Evolutionary conservation across 2,329 filamentous ascomycete species (phyloP).

Genomic region (Phyllosticta paracitricarpa): DNA sequence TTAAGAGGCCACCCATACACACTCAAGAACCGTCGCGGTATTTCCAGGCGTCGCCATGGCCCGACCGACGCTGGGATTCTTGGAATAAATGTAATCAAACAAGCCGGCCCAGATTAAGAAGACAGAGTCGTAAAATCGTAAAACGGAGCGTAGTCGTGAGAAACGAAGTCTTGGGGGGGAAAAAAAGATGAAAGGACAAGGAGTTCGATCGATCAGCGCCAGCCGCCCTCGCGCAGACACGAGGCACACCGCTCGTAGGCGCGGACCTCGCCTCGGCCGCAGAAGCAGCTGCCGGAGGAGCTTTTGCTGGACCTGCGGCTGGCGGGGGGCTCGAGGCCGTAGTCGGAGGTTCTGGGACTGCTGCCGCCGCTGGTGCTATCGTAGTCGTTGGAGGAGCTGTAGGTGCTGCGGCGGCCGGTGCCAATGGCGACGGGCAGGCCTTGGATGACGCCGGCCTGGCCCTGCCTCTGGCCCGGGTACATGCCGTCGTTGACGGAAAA

Average conservation of each 20-base stretch:
- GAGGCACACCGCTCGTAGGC: constrained; percentile 33
- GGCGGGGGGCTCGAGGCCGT: constrained; percentile 29
- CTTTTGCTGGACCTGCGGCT: constrained; percentile 24
- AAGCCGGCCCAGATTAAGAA: not conserved
- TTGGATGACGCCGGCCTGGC: constrained; percentile 46
- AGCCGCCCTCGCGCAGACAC: constrained; percentile 35
- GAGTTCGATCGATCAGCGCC: constrained; percentile 10
- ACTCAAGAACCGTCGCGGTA: not conserved
- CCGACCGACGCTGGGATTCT: not conserved
- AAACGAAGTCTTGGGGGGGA: not conserved
- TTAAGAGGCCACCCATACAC: not conserved
- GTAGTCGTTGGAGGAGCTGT: constrained; percentile 36
- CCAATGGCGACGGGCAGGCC: constrained; percentile 56
- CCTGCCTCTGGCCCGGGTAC: constrained; percentile 49
- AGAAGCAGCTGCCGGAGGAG: constrained; percentile 22
- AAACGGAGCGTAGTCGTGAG: not conserved
- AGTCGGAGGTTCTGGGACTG: constrained; percentile 42
- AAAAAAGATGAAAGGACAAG: not conserved
- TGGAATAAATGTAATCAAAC: not conserved
- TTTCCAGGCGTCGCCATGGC: not conserved
- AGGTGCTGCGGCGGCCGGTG: constrained; percentile 43
- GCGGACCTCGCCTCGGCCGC: constrained; percentile 29
- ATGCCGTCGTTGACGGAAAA: constrained; percentile 96
- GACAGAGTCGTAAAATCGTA: not conserved
- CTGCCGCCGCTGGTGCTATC: constrained; percentile 45